These are phyloP conservation scores for Phialemonium atrogriseum DNA, from an alignment of 2,329 filamentous ascomycete genomes.

Conservation along the genomic window DNA sequence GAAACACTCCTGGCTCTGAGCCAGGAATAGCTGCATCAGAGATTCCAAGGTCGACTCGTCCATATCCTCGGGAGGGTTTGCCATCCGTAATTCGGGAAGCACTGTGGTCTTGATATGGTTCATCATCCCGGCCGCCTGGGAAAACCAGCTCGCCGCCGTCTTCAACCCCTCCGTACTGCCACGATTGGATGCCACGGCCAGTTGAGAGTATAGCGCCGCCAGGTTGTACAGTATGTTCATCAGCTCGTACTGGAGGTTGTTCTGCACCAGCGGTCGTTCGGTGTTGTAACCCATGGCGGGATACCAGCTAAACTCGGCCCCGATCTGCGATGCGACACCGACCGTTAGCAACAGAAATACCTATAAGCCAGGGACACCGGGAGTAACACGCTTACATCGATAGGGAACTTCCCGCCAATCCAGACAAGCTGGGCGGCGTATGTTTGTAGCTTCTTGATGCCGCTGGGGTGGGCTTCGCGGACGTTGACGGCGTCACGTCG, in stretches of 20 bases:
- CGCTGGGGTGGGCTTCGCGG: constrained; percentile 78
- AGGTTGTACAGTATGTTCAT: constrained; percentile 92
- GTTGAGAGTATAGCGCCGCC: constrained; percentile 84
- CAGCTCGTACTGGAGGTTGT: constrained; percentile 72
- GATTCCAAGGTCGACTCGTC: constrained; percentile 80
- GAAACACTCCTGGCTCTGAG: constrained; percentile 93
- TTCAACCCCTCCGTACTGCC: constrained; percentile 77
- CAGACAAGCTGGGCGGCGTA: constrained; percentile 92
- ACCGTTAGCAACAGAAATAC: constrained; percentile 7
- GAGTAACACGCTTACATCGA: constrained; percentile 72
- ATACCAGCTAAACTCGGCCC: constrained; percentile 95
- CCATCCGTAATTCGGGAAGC: constrained; percentile 72
- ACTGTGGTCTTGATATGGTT: constrained; percentile 67
- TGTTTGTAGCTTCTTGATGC: constrained; percentile 76
- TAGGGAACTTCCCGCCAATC: constrained; percentile 91
- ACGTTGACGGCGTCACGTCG: constrained; percentile 83
- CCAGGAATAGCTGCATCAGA: constrained; percentile 74
- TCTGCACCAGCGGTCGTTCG: constrained; percentile 58
- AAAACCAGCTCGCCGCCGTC: constrained; percentile 82
- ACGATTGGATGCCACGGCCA: constrained; percentile 73
- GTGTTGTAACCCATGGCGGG: constrained; percentile 86
- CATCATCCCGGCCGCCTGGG: constrained; percentile 76
- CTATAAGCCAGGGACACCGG: not conserved
- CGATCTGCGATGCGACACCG: constrained; percentile 51
- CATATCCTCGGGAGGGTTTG: constrained; percentile 90